Base-by-base conservation (phyloP, 805 yeast genomes). In the Cyberlindnera mrakii region DNA sequence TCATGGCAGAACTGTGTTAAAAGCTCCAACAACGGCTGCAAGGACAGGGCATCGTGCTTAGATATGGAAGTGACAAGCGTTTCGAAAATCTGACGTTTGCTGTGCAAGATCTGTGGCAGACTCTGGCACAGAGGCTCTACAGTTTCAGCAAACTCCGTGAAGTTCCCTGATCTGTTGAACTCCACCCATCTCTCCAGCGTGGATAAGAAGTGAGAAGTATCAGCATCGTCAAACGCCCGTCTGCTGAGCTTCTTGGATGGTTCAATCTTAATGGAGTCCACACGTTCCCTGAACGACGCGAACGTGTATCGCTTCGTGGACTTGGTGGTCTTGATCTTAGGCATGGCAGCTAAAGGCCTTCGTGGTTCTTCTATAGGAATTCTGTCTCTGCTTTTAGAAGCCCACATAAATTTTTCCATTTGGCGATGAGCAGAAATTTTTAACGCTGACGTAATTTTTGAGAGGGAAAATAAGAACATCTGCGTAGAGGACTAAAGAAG, bases 1-100 rank as follows among this genome's bases (percentile, higher is more conserved):
- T 91, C 99, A 54, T 87, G 96, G 33, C 89, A 81, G 53, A 93
- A 83, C 56, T 89, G 95, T 0, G 96, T 77, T 19, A 89, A 60
- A 9, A 85, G 65, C 56, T 93, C 99, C 40, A 88, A 63, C 25
- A 87, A 58, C 4, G 98, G 91, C 60, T 89, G 93, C 36, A 85
- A 65, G 1, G 96, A 78, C 44, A 82, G 67, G 18, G 72, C 71
- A 58, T 93, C 96, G 47, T 80, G 77, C 31, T 68, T 64, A 15
- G 60, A 54, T 32, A 84, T 72, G 44, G 74, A 72, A 9, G 49
- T 50, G 25, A 64, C 58, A 31, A 93, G 64, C 5, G 72, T 51
- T 6, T 71, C 69, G 48, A 79, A 85, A 33, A 93, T 82, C 32
- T 66, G 62, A 1, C 66, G 56, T 56, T 85, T 81, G 62, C 90